phyloP scores from a whole-genome alignment of 163 green algal genomes.

The Scenedesmus sp. region DNA sequence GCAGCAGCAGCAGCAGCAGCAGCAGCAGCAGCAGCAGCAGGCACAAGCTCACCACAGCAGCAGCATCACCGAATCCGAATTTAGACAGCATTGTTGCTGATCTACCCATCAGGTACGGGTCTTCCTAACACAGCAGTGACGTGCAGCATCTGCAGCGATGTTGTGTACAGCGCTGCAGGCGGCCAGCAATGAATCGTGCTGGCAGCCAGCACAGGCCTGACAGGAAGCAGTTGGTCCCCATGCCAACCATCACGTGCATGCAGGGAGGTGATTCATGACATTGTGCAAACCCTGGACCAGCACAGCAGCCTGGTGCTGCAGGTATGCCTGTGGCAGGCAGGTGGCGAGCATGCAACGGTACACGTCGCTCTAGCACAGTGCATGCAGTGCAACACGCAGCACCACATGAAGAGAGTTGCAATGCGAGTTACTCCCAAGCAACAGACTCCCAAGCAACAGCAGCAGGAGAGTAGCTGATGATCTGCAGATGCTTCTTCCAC shows the following conservation, averaged over 20 bases:
- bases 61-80: neutral
- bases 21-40: neutral
- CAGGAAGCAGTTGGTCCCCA: neutral
- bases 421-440: too few species aligned
- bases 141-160: too few species aligned
- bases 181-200: neutral
- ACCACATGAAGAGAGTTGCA: too few species aligned
- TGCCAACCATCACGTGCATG: neutral
- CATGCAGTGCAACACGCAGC: neutral
- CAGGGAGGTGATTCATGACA: slow-evolving; percentile 60
- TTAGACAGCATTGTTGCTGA: slow-evolving; percentile 23
- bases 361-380: too few species aligned
- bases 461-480: too few species aligned
- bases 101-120: slow-evolving; percentile 41
- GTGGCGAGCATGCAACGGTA: neutral
- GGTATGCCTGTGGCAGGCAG: slow-evolving; percentile 30
- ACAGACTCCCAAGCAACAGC: too few species aligned
- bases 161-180: neutral
- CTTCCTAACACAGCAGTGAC: neutral
- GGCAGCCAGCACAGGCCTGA: neutral
- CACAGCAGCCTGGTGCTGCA: slow-evolving; percentile 67
- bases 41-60: neutral
- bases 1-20: slow-evolving; percentile 20
- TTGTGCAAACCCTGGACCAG: slow-evolving; percentile 58
- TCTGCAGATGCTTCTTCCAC: too few species aligned